phyloP scores from a whole-genome alignment of 306 rosid species.

The Quercus gilva region DNA sequence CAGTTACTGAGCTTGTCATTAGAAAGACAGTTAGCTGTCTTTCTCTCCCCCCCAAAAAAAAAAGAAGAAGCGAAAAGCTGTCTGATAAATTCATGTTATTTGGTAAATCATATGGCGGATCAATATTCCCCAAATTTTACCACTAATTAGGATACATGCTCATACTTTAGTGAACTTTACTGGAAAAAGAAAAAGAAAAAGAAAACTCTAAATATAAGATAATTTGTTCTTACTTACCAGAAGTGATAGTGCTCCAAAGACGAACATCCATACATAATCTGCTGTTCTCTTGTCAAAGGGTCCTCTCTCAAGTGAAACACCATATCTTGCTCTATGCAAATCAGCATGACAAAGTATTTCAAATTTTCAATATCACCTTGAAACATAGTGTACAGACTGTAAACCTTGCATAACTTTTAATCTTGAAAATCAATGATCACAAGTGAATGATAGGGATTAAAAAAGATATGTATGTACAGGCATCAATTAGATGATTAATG shows the following conservation, averaged over 20 bases:
- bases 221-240: slow-evolving; percentile 36
- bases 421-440: neutral
- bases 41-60: too few species aligned
- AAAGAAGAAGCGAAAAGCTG: too few species aligned
- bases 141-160: too few species aligned
- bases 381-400: neutral
- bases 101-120: too few species aligned
- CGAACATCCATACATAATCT: slow-evolving; percentile 71
- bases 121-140: too few species aligned
- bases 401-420: neutral
- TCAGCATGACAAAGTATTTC: neutral
- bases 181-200: neutral
- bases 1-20: neutral
- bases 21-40: neutral
- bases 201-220: neutral
- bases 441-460: neutral
- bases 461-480: neutral
- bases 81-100: too few species aligned
- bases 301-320: slow-evolving; percentile 70
- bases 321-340: slow-evolving; percentile 62
- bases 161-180: too few species aligned
- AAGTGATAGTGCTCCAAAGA: slow-evolving; percentile 71
- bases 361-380: neutral
- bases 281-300: slow-evolving; percentile 83
- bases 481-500: neutral